phyloP scores from a whole-genome alignment of 2,329 filamentous ascomycete species.

The Raffaelea arxii region DNA sequence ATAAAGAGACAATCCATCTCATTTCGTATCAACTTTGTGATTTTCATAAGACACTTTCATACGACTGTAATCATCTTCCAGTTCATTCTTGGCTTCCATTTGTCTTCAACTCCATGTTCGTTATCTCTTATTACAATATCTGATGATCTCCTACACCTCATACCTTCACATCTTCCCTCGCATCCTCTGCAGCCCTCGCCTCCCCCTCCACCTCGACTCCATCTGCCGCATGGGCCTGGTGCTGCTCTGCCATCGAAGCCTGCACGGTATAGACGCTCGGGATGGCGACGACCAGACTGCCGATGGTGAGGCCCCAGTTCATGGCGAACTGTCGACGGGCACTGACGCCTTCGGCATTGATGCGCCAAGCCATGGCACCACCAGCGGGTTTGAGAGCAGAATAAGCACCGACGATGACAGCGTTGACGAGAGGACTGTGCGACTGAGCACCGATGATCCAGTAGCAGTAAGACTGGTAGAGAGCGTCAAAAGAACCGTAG shows the following conservation, averaged over 20 bases:
- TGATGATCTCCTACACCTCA: not conserved
- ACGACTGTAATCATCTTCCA: too few relatives aligned
- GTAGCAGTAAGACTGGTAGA: conserved; percentile 57
- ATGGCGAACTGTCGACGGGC: conserved; percentile 33
- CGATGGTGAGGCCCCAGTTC: conserved; percentile 36
- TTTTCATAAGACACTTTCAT: too few relatives aligned
- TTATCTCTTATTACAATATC: too few relatives aligned
- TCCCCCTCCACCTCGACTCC: not conserved
- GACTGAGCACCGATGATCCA: conserved; percentile 43
- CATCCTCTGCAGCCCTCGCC: not conserved
- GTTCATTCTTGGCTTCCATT: too few relatives aligned
- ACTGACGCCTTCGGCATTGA: conserved; percentile 26
- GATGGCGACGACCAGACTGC: conserved; percentile 29
- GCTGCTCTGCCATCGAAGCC: not conserved
- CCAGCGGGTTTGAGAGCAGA: conserved; percentile 33
- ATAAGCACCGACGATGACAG: conserved; percentile 35
- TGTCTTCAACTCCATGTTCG: too few relatives aligned
- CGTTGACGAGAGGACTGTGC: conserved; percentile 29
- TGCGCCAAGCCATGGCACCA: conserved; percentile 35
- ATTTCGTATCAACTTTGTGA: too few relatives aligned
- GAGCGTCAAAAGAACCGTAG: conserved; percentile 58
- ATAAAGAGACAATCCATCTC: too few relatives aligned
- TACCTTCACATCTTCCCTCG: not conserved
- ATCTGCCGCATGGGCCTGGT: not conserved
- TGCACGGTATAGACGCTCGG: conserved; percentile 30